Base-by-base conservation (phyloP, 2,329 filamentous ascomycete genomes). In the Exophiala bonariae region DNA sequence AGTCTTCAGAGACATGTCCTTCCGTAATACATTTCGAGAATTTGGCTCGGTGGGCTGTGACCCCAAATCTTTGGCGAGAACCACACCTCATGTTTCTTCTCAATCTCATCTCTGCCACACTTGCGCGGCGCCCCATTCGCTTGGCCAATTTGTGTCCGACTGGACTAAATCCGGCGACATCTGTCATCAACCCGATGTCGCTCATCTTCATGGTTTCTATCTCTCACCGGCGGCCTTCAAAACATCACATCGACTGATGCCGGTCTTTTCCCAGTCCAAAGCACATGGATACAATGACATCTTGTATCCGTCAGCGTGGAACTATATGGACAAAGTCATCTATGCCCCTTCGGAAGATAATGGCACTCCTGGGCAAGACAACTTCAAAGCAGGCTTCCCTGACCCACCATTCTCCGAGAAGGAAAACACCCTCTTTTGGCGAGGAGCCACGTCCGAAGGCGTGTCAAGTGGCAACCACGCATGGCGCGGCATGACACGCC, bases 171-270 rank as follows among this genome's bases (percentile, higher is more conserved):
- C 85, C 4, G 76, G 82, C 4, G 79, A 88, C 37, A 76, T 85
- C 20, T 95, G 89, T 62, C 79, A 86, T 50, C 88, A 93, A 60
- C 85, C 89, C 1, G 89, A 93, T 54, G 71, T 92, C 23, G 79
- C 81, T 20, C 76, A 83, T 51, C 73, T 92, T 1, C 87, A 92
- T 59, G 85, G 87, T 33, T 82, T 92, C 60, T 82, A 87, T 62
- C 74, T 87, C 32, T 81, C 79, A 0, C 79, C 85, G 0, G 79
- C 85, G 6, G 74, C 78, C 1, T 74, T 81, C 53, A 79, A 80
- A 39, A 79, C 83, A 0, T 78, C 85, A 1, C 77, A 81, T 51
- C 74, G 83, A 16, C 73, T 93, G 3, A 67, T 86, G 2, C 89
- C 89, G 0, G 72, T 93, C 9, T 93, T 93, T 67, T 87, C 87